Base-by-base conservation (phyloP, 2,329 filamentous ascomycete genomes). In the Rhexocercosporidium sp. region DNA sequence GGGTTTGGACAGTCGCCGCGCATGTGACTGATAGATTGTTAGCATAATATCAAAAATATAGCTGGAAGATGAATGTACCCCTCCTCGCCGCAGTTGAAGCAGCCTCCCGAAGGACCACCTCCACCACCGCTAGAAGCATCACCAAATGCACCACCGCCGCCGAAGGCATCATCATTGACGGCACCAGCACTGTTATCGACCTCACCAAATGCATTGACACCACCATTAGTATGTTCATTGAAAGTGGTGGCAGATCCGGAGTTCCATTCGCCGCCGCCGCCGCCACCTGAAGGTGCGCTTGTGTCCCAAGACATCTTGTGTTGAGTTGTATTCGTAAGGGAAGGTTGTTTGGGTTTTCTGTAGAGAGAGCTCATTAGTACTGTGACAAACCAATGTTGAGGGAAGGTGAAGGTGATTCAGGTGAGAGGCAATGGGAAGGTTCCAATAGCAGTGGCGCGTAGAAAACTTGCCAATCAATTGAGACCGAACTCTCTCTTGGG, bases 1-100 rank as follows among this genome's bases (percentile, higher is more conserved):
- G 73, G 73, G 31, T 73, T 67, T 31, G 72, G 67, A 41, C 75
- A 76, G 9, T 75, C 70, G 3, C 44, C 51, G 53, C 70, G 70
- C 29, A 56, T 65, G 64, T 68, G 60, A 22, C 66, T 71, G 12
- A 62, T 7, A 72, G 76, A 27, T 47, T 41, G 20, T 62, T 27
- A 53, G 29, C 37, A 39, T n/a, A 25, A 0, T 41, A 18, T 18
- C 22, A 20, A n/a, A 22, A 25, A 4, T 25, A 8, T 8, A 25
- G 3, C 18, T n/a, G 12, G 25, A 82, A 90, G 77, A 89, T 89
- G 82, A 79, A 89, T 66, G 80, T 78, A 66, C 83, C 87, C 89
- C 59, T 87, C 85, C 49, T 84, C 78, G 22, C 88, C 88, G 71
- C 71, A 73, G 20, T 80, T 74, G 78, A 76, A 79, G 37, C 71